Percentiles rank a stretch among this genome's conserved stretches.
phyloP scores from a whole-genome alignment of 2,329 filamentous ascomycete species.

The Trichoderma sp. region DNA sequence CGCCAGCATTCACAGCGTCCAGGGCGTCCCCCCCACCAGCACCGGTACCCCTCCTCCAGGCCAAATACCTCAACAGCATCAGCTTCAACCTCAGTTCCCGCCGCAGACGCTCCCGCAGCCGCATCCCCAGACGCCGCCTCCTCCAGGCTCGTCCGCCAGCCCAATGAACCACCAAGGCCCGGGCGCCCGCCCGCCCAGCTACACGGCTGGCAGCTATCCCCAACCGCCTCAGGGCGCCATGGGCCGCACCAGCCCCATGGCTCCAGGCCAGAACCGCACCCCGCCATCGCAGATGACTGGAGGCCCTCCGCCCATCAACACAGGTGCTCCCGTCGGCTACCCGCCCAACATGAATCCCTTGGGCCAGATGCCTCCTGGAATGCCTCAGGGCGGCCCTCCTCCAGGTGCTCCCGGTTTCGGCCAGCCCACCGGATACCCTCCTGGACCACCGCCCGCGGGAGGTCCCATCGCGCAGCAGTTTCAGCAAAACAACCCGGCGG shows the following conservation, averaged over 20 bases:
- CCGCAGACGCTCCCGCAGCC: slow-evolving; percentile 40
- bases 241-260: slow-evolving; percentile 54
- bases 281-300: slow-evolving; percentile 60
- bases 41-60: slow-evolving; percentile 38
- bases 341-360: slow-evolving; percentile 52
- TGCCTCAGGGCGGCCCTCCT: slow-evolving; percentile 33
- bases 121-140: slow-evolving; percentile 36
- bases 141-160: slow-evolving; percentile 43
- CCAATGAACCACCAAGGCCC: slow-evolving; percentile 62
- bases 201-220: slow-evolving; percentile 53
- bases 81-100: slow-evolving; percentile 35
- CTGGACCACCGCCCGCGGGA: slow-evolving; percentile 39
- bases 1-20: slow-evolving; percentile 53
- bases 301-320: slow-evolving; percentile 66
- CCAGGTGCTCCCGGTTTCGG: slow-evolving; percentile 32
- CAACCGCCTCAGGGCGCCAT: slow-evolving; percentile 42
- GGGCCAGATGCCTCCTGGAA: slow-evolving; percentile 41
- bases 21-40: slow-evolving; percentile 36
- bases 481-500: slow-evolving; percentile 48
- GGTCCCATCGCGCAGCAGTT: slow-evolving; percentile 42
- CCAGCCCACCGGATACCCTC: slow-evolving; percentile 46
- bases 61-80: slow-evolving; percentile 50
- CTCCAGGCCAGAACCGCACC: slow-evolving; percentile 50
- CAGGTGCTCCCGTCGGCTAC: slow-evolving; percentile 59
- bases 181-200: slow-evolving; percentile 62